Evolutionary conservation across 1,139 yeast genomes (phyloP), one percentile per base, ranked within the genome.

Genomic region (Arxiozyma telluris): DNA sequence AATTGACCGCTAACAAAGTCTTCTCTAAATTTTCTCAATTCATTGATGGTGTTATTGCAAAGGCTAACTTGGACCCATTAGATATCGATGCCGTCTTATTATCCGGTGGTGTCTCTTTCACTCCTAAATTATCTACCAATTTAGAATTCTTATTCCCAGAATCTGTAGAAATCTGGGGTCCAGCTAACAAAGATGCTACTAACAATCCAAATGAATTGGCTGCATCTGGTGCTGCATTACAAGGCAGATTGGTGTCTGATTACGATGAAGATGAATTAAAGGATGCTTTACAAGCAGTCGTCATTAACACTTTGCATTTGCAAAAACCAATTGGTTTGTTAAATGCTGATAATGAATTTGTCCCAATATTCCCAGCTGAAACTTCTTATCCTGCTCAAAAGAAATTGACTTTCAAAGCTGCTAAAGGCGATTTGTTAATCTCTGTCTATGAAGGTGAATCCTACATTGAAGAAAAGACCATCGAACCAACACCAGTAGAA

Each of bases 221-320:
- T 61, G 84, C 96, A 61, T 86, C 96, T 70, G 99, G 99, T 74
- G 96, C 96, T 58, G 97, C 98, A 57, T 80, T 93, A 69, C 98
- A 94, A 78, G 98, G 97, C 52, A 82, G 96, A 46, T 76, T 94
- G 70, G 79, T 91, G 61, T 56, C 63, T 49, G 87, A 88, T 65
- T 89, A 85, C 64, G 98, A 91, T 67, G 88, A 80, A 57, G 94
- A 87, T 53, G 98, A 91, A 74, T 79, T 93, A 64, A 76, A 78
- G 54, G 96, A 90, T 73, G 85, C 96, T 57, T 77, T 85, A 64
- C 87, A 87, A 71, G 94, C 97, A 49, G 81, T 87, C 57, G 88
- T 91, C 58, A 79, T 90, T 61, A 87, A 87, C 76, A 90, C 96
- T 57, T 95, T 90, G 69, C 98, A 94, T 70, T 74, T 90, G 60